These are phyloP conservation scores for Musa acuminata DNA, from an alignment of 176 grass and related monocot species.

Conservation along the genomic window DNA sequence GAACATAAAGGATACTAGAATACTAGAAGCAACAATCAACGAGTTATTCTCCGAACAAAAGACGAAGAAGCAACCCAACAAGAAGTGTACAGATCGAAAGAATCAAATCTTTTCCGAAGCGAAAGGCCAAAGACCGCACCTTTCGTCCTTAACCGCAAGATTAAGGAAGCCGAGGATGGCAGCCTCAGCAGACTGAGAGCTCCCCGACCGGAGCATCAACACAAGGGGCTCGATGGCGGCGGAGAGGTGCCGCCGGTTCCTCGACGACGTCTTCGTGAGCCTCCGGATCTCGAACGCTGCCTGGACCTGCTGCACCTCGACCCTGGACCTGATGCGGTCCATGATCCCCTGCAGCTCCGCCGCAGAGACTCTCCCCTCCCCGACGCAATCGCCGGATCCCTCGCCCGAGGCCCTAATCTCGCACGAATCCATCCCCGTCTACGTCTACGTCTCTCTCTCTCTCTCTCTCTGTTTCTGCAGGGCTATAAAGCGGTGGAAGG, in stretches of 20 bases:
- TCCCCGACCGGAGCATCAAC: slow-evolving; percentile 23
- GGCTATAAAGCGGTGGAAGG: not conserved
- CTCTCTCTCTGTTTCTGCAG: not conserved
- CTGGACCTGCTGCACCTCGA: slow-evolving; percentile 25
- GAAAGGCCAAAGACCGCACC: too few relatives aligned
- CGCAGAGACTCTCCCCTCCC: not conserved
- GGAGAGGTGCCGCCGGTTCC: slow-evolving; percentile 24
- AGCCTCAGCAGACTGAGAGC: slow-evolving; percentile 14
- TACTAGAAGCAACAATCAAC: too few relatives aligned
- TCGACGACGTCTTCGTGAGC: slow-evolving; percentile 32
- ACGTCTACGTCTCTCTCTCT: not conserved
- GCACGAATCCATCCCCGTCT: not conserved
- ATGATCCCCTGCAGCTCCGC: too few relatives aligned
- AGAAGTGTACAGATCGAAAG: too few relatives aligned
- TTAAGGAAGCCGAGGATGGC: slow-evolving; percentile 36
- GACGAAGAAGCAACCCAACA: too few relatives aligned
- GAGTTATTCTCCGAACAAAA: too few relatives aligned
- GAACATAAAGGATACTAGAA: too few relatives aligned
- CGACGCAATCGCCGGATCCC: not conserved
- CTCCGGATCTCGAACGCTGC: slow-evolving; percentile 34
- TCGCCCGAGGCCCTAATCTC: not conserved
- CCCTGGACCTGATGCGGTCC: too few relatives aligned
- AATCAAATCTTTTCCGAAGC: too few relatives aligned
- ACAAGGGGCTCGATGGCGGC: slow-evolving; percentile 27
- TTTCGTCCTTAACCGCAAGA: slow-evolving; percentile 38